Evolutionary conservation across 2,329 filamentous ascomycete genomes (phyloP).

Genomic region (Pseudopyricularia javanii): DNA sequence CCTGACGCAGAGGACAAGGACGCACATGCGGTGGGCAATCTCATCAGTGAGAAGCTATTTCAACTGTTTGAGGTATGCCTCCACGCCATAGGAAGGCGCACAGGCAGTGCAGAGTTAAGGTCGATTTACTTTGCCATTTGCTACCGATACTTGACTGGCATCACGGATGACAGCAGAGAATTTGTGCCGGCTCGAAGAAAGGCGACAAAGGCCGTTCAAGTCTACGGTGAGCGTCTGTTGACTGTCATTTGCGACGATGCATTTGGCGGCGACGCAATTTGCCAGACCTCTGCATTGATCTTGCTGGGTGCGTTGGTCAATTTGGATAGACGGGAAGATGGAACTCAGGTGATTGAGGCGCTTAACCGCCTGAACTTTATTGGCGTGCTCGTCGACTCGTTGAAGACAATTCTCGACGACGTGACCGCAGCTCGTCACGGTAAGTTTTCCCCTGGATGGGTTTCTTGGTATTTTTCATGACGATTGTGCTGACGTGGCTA

Average conservation of each 20-base stretch:
- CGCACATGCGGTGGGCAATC: conserved; percentile 41
- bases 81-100: conserved; percentile 63
- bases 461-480: neutral
- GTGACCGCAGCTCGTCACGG: conserved; percentile 11
- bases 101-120: conserved; percentile 58
- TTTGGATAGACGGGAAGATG: conserved; percentile 59
- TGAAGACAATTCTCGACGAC: conserved; percentile 66
- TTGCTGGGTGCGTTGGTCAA: conserved; percentile 69
- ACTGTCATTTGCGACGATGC: conserved; percentile 89
- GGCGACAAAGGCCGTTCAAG: conserved; percentile 58
- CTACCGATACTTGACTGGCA: conserved; percentile 69
- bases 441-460: neutral
- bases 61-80: conserved; percentile 84
- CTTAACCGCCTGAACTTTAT: conserved; percentile 84
- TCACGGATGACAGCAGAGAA: conserved; percentile 41
- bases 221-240: conserved; percentile 64
- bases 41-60: conserved; percentile 79
- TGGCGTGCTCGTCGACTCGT: conserved; percentile 76
- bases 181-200: conserved; percentile 36
- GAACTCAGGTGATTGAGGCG: conserved; percentile 62
- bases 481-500: neutral
- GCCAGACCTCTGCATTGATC: conserved; percentile 75
- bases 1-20: conserved; percentile 14
- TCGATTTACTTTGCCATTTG: conserved; percentile 86
- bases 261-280: conserved; percentile 68